Evolutionary conservation across 177 flowering plant species (phyloP).

Genomic region (Vitis hybrid): DNA sequence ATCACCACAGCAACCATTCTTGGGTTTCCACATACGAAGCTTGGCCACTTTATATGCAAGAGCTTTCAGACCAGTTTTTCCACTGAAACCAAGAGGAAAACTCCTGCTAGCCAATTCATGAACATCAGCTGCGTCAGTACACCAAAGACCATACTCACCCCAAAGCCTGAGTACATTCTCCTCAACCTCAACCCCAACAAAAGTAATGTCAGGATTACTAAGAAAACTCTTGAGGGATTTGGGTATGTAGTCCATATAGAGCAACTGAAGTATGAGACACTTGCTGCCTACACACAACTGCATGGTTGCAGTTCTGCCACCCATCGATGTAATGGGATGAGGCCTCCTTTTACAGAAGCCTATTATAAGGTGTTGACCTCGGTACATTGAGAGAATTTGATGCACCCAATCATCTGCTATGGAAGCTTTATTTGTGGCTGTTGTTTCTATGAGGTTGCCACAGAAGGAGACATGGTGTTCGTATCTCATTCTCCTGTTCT

Average conservation of each 20-base stretch:
- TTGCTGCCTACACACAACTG: conserved; percentile 37
- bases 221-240: conserved; percentile 26
- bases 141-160: conserved; percentile 30
- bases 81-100: neutral
- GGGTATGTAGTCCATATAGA: conserved; percentile 33
- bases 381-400: neutral
- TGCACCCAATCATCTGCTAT: conserved; percentile 10
- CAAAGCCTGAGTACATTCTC: conserved; percentile 25
- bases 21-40: conserved; percentile 2
- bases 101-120: neutral
- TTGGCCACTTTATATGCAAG: neutral
- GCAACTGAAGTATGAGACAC: conserved; percentile 35
- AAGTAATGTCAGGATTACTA: conserved; percentile 17
- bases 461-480: neutral
- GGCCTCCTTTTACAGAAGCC: conserved; percentile 37
- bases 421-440: conserved; percentile 10
- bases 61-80: conserved; percentile 3
- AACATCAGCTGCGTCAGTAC: neutral
- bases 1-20: neutral
- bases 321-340: conserved; percentile 10
- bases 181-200: conserved; percentile 34
- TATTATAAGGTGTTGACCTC: conserved; percentile 8
- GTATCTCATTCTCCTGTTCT: too few relatives aligned
- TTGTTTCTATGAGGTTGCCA: conserved; percentile 9
- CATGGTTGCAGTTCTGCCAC: conserved; percentile 33